A percentile compares a stretch with the other conserved stretches of the same genome.
These are phyloP conservation scores for Lunularia cruciata DNA, from an alignment of 225 moss, liverwort and hornwort genomes.

Conservation along the genomic window DNA sequence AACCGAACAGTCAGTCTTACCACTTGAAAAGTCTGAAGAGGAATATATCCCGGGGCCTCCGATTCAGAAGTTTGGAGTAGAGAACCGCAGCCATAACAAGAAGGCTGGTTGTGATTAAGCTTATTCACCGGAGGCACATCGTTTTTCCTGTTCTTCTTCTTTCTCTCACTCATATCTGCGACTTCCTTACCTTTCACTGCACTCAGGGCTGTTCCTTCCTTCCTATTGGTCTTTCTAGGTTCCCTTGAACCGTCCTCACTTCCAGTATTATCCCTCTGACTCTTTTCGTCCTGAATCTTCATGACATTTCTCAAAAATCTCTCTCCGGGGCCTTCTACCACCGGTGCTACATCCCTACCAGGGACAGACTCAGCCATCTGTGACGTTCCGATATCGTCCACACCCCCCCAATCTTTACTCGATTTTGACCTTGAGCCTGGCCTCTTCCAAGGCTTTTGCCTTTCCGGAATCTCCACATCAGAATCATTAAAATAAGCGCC, in stretches of 20 bases:
- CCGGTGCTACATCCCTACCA: slow-evolving; percentile 10
- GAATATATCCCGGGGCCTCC: slow-evolving; percentile 86
- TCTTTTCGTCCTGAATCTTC: slow-evolving; percentile 1
- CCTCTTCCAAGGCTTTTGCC: not conserved
- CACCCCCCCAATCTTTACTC: slow-evolving; percentile 7
- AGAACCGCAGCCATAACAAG: slow-evolving; percentile 95
- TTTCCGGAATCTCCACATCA: not conserved
- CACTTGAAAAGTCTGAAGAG: slow-evolving; percentile 72
- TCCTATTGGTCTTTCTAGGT: slow-evolving; percentile 2
- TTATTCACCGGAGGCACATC: slow-evolving; percentile 14
- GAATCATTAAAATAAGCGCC: slow-evolving; percentile 9
- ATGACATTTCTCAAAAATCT: slow-evolving; percentile 36
- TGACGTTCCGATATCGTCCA: not conserved
- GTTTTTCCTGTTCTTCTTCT: slow-evolving; percentile 25
- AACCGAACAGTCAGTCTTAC: slow-evolving; percentile 32
- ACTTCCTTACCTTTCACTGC: not conserved
- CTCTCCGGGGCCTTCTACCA: slow-evolving; percentile 34
- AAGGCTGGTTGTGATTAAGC: slow-evolving; percentile 51
- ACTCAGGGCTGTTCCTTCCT: not conserved
- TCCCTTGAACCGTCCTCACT: slow-evolving; percentile 1
- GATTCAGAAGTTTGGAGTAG: slow-evolving; percentile 58
- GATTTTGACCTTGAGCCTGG: slow-evolving; percentile 2
- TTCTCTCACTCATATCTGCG: slow-evolving; percentile 4
- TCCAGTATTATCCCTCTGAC: slow-evolving; percentile 13
- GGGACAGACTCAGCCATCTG: not conserved